Evolutionary conservation across 306 rosid species (phyloP), one percentile per base, ranked within the genome.

Genomic region (Sphenostylis stenocarpa): DNA sequence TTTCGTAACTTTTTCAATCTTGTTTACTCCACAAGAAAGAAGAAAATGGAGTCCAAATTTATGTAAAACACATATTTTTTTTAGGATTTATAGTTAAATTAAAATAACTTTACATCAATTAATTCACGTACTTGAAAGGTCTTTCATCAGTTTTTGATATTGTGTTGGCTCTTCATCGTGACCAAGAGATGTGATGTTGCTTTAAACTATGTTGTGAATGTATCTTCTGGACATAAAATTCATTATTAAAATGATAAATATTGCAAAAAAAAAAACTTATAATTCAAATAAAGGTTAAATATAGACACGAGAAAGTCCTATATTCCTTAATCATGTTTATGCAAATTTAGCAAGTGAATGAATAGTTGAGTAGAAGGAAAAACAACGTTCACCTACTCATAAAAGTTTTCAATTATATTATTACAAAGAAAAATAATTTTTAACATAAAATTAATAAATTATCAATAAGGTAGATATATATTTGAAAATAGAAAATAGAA

Each of bases 161-260:
- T n/a, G 67, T 72, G 41, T 72, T 72, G 67, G 63, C 67, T 70
- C 19, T 70, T 70, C 75, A 61, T 28, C 24, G 1, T 41, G 29
- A 56, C 43, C 16, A 56, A 24, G 13, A 34, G 41, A 5, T 26
- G 52, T 23, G 26, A n/a, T n/a, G n/a, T n/a, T n/a, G n/a, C n/a
- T n/a, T n/a, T n/a, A n/a, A n/a, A n/a, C n/a, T n/a, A n/a, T n/a
- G n/a, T n/a, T n/a, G n/a, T n/a, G n/a, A n/a, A 56, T 24, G 34
- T 23, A 71, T n/a, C 21, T 53, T 36, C n/a, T 73, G 21, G 14
- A 44, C 43, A 58, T 26, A 73, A 58, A 73, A 11, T 58, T 26
- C 14, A 41, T 43, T n/a, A 34, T 1, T 21, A 11, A 53, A 53
- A 53, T 5, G 60, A 21, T 9, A 21, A 48, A 0, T 26, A 1